Evolutionary conservation across 441 rosid genomes (phyloP).

Genomic region (Croton setiger): DNA sequence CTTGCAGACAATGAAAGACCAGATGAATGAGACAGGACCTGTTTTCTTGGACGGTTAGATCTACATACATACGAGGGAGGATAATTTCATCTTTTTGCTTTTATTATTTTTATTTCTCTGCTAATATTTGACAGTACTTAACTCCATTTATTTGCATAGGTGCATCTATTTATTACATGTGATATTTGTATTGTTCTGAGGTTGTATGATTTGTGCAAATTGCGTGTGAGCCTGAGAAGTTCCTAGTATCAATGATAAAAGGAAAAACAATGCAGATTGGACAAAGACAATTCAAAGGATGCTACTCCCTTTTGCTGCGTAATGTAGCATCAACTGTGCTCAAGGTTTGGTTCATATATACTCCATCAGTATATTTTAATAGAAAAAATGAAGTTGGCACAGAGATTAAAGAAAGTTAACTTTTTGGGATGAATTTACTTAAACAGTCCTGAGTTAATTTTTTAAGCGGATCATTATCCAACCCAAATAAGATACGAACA

Average conservation of each 20-base stretch:
- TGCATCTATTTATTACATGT: background rate
- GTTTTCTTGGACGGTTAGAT: too few species aligned
- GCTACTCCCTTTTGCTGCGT: background rate
- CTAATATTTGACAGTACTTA: background rate
- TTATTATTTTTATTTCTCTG: background rate
- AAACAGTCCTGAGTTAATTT: too few species aligned
- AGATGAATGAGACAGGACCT: background rate
- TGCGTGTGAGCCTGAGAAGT: too few species aligned
- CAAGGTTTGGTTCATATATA: too few species aligned
- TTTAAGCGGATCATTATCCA: too few species aligned
- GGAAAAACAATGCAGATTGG: too few species aligned
- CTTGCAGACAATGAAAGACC: background rate
- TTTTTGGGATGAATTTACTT: too few species aligned
- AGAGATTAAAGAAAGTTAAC: too few species aligned
- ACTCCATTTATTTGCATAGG: background rate
- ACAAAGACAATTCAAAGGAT: background rate
- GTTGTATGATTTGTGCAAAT: background rate
- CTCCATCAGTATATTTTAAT: too few species aligned
- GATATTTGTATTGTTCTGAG: background rate
- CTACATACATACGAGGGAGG: background rate
- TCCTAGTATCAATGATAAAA: too few species aligned
- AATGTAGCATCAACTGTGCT: background rate
- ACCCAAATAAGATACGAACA: too few species aligned
- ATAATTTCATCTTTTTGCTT: background rate
- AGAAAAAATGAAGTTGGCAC: too few species aligned